A percentile compares a stretch with the other conserved stretches of the same genome.
phyloP scores from a whole-genome alignment of 768 basidiomycete genomes.

The Aureoboletus auriporus region DNA sequence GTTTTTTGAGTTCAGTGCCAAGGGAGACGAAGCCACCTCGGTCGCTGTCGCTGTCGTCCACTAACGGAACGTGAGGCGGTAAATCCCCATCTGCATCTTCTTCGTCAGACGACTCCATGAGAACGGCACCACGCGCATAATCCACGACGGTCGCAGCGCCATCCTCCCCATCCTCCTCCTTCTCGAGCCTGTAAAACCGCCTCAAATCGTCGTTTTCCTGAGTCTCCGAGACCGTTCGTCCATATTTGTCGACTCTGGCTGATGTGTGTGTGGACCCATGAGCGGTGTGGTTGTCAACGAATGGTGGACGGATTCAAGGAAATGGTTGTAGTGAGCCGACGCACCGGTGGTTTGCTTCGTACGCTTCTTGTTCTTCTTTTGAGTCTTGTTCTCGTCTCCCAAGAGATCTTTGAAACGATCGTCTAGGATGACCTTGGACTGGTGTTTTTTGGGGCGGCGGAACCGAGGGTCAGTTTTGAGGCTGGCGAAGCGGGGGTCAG shows the following conservation, averaged over 20 bases:
- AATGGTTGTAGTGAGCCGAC: conserved; percentile 1
- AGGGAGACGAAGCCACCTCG: conserved; percentile 46
- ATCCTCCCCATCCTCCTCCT: conserved; percentile 27
- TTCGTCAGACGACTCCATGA: conserved; percentile 86
- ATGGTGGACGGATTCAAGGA: no score
- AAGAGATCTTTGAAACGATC: conserved; percentile 87
- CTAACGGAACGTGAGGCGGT: conserved; percentile 5
- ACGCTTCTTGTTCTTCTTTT: conserved; percentile 34
- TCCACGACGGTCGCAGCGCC: conserved; percentile 45
- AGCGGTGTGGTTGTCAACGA: not conserved
- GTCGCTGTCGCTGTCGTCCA: conserved; percentile 45
- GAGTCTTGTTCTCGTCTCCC: conserved; percentile 38
- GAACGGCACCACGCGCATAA: conserved; percentile 85
- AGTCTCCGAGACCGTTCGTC: conserved; percentile 61
- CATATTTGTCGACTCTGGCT: conserved; percentile 87
- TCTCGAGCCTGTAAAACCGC: conserved; percentile 74
- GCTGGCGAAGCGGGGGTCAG: conserved; percentile 84
- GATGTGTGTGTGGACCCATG: conserved; percentile 1
- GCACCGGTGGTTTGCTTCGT: conserved; percentile 23
- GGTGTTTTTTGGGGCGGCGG: conserved; percentile 73
- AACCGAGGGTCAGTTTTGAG: conserved; percentile 93
- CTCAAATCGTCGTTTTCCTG: conserved; percentile 74
- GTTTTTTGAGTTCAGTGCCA: conserved; percentile 36
- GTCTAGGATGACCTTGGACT: conserved; percentile 83
- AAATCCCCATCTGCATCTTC: conserved; percentile 37